phyloP scores from a whole-genome alignment of 1,139 yeast species.

The Pichia terricola region DNA sequence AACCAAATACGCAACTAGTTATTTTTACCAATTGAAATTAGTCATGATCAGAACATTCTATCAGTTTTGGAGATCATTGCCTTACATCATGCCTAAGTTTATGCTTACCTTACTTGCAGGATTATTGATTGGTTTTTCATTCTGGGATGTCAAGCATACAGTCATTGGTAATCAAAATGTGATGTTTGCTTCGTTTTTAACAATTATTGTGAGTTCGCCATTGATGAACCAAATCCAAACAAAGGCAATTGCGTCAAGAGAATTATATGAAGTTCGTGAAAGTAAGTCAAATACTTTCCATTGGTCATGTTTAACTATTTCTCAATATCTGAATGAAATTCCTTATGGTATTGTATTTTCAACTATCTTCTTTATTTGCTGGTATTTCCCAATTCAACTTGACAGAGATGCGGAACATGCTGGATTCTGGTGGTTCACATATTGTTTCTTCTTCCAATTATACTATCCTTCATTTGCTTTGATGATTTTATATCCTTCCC shows the following conservation, averaged over 20 bases:
- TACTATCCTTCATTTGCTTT: conserved; percentile 47
- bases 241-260: conserved; percentile 43
- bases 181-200: conserved; percentile 41
- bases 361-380: conserved; percentile 41
- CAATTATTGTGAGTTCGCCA: conserved; percentile 41
- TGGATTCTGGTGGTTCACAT: conserved; percentile 43
- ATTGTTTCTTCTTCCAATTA: conserved; percentile 43
- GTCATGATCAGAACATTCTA: conserved; percentile 33
- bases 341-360: conserved; percentile 47
- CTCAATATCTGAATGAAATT: conserved; percentile 43
- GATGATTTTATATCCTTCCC: conserved; percentile 43
- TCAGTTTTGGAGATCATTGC: conserved; percentile 41
- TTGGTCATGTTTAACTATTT: conserved; percentile 45
- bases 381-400: conserved; percentile 50
- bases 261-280: conserved; percentile 53
- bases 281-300: conserved; percentile 56
- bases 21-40: conserved; percentile 30
- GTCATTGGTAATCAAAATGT: conserved; percentile 44
- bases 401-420: conserved; percentile 35
- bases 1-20: conserved; percentile 29
- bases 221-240: conserved; percentile 49
- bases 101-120: conserved; percentile 27
- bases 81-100: conserved; percentile 37
- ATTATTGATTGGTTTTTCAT: conserved; percentile 36
- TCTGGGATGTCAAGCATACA: conserved; percentile 26